A percentile compares a stretch with the other conserved stretches of the same genome.
Conservation (phyloP, 129 eudicot species). For the Smallanthus sonchifolius region DNA sequence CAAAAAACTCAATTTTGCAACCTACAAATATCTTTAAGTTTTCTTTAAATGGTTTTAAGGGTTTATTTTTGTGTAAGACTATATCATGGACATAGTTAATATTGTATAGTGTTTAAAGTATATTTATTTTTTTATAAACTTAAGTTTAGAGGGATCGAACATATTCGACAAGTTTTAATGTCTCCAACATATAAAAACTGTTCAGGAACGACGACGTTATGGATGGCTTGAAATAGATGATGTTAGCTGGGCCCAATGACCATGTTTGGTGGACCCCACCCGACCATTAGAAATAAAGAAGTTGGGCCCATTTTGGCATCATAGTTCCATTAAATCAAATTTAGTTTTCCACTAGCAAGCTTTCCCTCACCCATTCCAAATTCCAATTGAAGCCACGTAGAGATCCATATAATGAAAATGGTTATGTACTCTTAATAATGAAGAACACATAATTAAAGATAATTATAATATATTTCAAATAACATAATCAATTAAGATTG, state of each 20-base stretch:
- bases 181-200: background rate
- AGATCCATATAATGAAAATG: slow-evolving; percentile 28
- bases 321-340: slow-evolving; percentile 25
- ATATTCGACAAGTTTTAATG: slow-evolving; percentile 7
- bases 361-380: slow-evolving; percentile 26
- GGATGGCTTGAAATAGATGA: too few species aligned
- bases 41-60: background rate
- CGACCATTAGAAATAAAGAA: slow-evolving; percentile 18
- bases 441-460: background rate
- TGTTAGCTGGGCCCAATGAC: slow-evolving; percentile 14
- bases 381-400: slow-evolving; percentile 44
- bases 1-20: background rate
- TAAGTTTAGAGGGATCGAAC: slow-evolving; percentile 13
- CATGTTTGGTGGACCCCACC: slow-evolving; percentile 14
- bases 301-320: slow-evolving; percentile 28
- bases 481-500: too few species aligned
- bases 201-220: slow-evolving; percentile 18
- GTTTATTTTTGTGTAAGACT: too few species aligned
- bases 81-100: too few species aligned
- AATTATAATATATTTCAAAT: background rate
- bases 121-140: too few species aligned
- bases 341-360: slow-evolving; percentile 23
- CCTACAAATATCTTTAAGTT: background rate
- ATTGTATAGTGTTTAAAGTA: too few species aligned
- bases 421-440: background rate